These are phyloP conservation scores for Linnemannia elongata DNA, from an alignment of 192 early-diverging fungal genomes.

Conservation along the genomic window DNA sequence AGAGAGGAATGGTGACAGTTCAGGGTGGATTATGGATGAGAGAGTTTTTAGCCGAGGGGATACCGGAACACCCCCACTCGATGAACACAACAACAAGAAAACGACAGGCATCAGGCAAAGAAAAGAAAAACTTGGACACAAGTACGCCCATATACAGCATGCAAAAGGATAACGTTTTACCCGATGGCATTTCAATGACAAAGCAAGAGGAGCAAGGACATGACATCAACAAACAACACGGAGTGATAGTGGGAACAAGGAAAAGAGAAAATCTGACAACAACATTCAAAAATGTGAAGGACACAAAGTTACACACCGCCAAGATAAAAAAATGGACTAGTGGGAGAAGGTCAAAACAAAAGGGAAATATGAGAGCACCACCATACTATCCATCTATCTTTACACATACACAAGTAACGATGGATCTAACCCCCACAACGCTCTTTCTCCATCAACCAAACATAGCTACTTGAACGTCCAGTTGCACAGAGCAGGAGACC, in stretches of 20 bases:
- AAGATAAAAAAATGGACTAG: not conserved
- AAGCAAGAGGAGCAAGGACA: not conserved
- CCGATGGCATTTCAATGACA: no score
- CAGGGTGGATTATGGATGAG: not conserved
- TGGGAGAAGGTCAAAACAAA: not conserved
- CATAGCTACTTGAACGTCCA: slow-evolving; percentile 66
- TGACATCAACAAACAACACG: not conserved
- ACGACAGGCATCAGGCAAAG: not conserved
- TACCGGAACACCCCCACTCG: no score
- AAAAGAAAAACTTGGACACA: not conserved
- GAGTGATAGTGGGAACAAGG: not conserved
- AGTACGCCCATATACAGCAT: not conserved
- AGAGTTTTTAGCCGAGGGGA: slow-evolving; percentile 8
- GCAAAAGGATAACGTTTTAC: not conserved
- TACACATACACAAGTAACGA: not conserved
- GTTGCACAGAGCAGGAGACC: slow-evolving; percentile 64
- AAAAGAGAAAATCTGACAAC: not conserved
- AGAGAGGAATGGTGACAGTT: not conserved
- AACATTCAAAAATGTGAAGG: not conserved
- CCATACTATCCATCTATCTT: not conserved
- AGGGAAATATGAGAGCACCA: not conserved
- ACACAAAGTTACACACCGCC: not conserved
- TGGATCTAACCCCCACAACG: not conserved
- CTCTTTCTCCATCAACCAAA: no score
- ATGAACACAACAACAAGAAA: not conserved